These are phyloP conservation scores for Leccinum subgranulosum DNA, from an alignment of 768 basidiomycete species.

Conservation along the genomic window DNA sequence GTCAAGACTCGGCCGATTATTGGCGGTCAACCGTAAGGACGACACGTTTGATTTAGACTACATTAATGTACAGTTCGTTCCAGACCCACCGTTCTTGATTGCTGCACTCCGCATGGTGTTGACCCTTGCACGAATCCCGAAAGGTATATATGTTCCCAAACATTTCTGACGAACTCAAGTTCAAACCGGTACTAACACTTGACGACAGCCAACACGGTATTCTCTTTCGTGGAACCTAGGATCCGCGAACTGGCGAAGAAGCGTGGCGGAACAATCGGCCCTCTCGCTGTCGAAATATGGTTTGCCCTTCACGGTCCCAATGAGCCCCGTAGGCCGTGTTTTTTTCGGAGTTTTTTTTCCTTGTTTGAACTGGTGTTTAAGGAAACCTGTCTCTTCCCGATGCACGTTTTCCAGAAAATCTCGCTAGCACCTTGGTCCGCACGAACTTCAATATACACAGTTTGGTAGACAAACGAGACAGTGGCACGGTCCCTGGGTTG, in stretches of 20 bases:
- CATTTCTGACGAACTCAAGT: not conserved
- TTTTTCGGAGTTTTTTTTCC: not conserved
- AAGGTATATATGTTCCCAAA: slow-evolving; percentile 8
- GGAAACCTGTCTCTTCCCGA: slow-evolving; percentile 8
- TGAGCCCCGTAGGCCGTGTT: slow-evolving; percentile 1
- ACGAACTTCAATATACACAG: not conserved
- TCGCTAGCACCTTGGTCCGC: slow-evolving; percentile 14
- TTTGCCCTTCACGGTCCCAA: slow-evolving; percentile 9
- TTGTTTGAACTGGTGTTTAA: not conserved
- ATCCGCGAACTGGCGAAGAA: slow-evolving; percentile 14
- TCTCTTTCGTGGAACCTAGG: slow-evolving; percentile 8
- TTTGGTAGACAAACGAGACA: not conserved
- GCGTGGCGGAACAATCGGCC: slow-evolving; percentile 9
- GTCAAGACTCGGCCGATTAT: slow-evolving; percentile 12
- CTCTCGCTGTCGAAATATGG: slow-evolving; percentile 19
- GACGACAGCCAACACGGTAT: not conserved
- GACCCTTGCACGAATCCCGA: slow-evolving; percentile 14
- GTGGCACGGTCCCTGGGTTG: not conserved
- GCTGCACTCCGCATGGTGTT: slow-evolving; percentile 19
- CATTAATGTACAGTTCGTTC: not conserved
- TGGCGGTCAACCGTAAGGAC: slow-evolving; percentile 13
- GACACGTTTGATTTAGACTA: not conserved
- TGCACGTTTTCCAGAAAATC: slow-evolving; percentile 12
- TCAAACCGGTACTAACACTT: no score
- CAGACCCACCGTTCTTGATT: slow-evolving; percentile 10